Evolutionary conservation across 805 yeast species (phyloP).

Genomic region (Yamadazyma nakazawae): DNA sequence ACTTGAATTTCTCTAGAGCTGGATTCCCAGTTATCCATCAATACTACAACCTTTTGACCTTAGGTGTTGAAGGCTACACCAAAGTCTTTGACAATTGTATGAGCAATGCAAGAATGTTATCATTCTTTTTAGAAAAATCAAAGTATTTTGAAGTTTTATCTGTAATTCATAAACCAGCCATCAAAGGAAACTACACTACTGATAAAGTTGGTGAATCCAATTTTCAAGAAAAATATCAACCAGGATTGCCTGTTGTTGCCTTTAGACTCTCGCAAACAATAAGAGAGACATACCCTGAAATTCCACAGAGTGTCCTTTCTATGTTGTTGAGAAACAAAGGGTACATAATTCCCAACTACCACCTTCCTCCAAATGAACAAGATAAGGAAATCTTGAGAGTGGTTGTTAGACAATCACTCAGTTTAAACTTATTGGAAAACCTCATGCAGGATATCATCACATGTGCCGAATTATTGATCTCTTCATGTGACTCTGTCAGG

Average conservation of each 20-base stretch:
- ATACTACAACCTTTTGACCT: conserved; percentile 71
- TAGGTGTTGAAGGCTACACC: conserved; percentile 72
- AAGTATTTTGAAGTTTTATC: conserved; percentile 71
- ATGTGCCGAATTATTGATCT: conserved; percentile 50
- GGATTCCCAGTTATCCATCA: conserved; percentile 90
- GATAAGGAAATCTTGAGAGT: conserved; percentile 74
- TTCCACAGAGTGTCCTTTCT: conserved; percentile 78
- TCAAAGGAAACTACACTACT: conserved; percentile 18
- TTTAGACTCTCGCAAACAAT: conserved; percentile 68
- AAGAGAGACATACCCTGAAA: conserved; percentile 60
- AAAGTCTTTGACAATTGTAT: conserved; percentile 59
- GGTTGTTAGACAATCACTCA: conserved; percentile 71
- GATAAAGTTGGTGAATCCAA: conserved; percentile 14
- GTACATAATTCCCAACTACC: conserved; percentile 88
- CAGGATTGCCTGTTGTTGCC: conserved; percentile 89
- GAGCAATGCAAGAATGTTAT: conserved; percentile 67
- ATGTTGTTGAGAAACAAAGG: conserved; percentile 72
- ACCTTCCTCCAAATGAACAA: conserved; percentile 61
- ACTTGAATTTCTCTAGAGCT: conserved; percentile 85
- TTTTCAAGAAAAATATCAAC: conserved; percentile 49
- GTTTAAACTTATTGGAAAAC: conserved; percentile 57
- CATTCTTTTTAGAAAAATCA: conserved; percentile 60
- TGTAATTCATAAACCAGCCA: conserved; percentile 61
- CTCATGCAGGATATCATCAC: conserved; percentile 59
- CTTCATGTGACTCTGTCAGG: conserved; percentile 43